Conservation (phyloP, 2,329 filamentous ascomycete species). For the Sporothrix curviconia region DNA sequence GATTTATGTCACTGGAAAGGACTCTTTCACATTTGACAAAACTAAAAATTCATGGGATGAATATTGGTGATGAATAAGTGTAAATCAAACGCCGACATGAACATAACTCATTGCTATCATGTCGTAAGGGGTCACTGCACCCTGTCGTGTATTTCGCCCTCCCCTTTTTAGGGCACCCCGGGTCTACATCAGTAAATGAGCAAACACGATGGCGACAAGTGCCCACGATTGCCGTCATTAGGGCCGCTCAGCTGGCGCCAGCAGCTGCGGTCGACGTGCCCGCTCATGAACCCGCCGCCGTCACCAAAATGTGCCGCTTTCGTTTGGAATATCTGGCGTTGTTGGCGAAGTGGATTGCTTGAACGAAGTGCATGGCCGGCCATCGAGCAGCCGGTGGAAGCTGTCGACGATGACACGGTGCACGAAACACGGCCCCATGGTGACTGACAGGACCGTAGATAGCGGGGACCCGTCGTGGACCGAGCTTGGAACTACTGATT, state of each 20-base stretch:
- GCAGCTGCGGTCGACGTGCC: neutral
- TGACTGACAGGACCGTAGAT: neutral
- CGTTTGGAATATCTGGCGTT: neutral
- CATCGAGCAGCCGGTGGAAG: neutral
- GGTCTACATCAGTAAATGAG: slow-evolving; percentile 14
- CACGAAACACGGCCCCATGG: neutral
- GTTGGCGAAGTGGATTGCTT: neutral
- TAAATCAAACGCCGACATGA: too few species aligned
- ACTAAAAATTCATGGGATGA: too few species aligned
- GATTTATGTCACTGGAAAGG: too few species aligned
- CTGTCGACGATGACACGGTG: neutral
- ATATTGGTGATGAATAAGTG: too few species aligned
- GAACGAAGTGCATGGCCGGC: neutral
- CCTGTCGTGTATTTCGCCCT: too few species aligned
- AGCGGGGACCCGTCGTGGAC: neutral
- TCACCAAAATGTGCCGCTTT: neutral
- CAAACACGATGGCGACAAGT: slow-evolving; percentile 12
- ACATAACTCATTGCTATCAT: too few species aligned
- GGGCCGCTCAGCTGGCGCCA: neutral
- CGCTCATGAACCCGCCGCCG: neutral
- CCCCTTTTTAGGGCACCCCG: too few species aligned
- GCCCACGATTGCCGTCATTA: neutral
- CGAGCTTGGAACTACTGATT: too few species aligned
- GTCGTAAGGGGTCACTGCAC: too few species aligned
- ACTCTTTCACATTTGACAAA: too few species aligned